phyloP scores from a whole-genome alignment of 768 basidiomycete genomes.

The Lactifluus volemus region DNA sequence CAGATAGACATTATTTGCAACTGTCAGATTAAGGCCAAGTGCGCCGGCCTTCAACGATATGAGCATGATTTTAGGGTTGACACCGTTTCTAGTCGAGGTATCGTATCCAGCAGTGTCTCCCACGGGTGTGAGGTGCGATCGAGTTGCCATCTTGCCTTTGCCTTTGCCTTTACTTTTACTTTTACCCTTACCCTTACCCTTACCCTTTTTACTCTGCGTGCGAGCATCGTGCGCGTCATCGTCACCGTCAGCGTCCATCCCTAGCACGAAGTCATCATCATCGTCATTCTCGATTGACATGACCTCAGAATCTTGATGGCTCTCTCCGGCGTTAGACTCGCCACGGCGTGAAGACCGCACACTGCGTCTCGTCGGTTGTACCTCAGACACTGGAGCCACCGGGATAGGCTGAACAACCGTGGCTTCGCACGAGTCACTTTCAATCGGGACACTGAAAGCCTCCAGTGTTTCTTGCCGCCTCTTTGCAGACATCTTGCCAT shows the following conservation, averaged over 20 bases:
- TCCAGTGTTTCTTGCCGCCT: conserved; percentile 70
- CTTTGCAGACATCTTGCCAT: conserved; percentile 78
- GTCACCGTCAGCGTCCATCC: conserved; percentile 22
- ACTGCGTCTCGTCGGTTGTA: conserved; percentile 14
- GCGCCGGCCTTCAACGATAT: conserved; percentile 82
- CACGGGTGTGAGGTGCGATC: neutral
- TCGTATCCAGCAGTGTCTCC: neutral
- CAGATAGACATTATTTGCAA: conserved; percentile 82
- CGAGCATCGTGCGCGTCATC: neutral
- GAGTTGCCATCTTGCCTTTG: conserved; percentile 20
- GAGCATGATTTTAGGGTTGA: conserved; percentile 73
- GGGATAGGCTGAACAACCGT: neutral
- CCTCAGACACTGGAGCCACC: conserved; percentile 10
- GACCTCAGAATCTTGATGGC: conserved; percentile 5
- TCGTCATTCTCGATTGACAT: conserved; percentile 17
- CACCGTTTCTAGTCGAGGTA: conserved; percentile 18
- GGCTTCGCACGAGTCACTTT: conserved; percentile 22
- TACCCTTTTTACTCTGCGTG: conserved; percentile 22
- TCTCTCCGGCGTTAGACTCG: neutral
- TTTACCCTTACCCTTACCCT: conserved; percentile 19
- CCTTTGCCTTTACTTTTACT: conserved; percentile 16
- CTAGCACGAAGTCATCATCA: conserved; percentile 29
- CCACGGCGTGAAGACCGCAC: conserved; percentile 1
- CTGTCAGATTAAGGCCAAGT: conserved; percentile 80
- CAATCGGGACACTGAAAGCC: conserved; percentile 62